phyloP scores from a whole-genome alignment of 2,329 filamentous ascomycete genomes.

The Talaromyces rugulosus region DNA sequence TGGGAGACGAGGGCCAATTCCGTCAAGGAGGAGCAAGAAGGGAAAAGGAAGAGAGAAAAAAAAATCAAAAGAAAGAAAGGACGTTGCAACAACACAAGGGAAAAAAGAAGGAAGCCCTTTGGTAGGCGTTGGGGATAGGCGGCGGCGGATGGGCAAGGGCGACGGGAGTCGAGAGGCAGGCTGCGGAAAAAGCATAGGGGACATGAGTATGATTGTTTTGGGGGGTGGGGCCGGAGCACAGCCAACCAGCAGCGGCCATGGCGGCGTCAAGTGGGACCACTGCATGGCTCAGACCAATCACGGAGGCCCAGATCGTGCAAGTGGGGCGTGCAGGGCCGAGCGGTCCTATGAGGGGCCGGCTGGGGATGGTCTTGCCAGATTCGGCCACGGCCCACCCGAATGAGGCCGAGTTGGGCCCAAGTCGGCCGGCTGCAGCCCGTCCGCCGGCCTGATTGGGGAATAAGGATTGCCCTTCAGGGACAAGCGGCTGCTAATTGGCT shows the following conservation, averaged over 20 bases:
- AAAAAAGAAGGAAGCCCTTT: slow-evolving; percentile 10
- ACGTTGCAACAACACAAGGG: slow-evolving; percentile 12
- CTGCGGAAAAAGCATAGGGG: too few species aligned
- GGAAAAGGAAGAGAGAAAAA: slow-evolving; percentile 12
- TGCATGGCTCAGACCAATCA: neutral
- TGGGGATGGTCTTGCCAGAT: neutral
- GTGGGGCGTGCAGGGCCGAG: neutral
- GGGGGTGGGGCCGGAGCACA: neutral
- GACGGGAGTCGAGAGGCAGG: slow-evolving; percentile 12
- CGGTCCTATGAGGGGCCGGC: neutral
- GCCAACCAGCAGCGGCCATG: neutral
- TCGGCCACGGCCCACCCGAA: neutral
- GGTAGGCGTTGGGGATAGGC: slow-evolving; percentile 1
- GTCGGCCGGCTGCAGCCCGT: neutral
- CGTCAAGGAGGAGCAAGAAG: slow-evolving; percentile 10
- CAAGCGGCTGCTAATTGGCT: neutral
- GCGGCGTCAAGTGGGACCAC: slow-evolving; percentile 1
- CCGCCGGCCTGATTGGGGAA: neutral
- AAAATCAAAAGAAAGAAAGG: slow-evolving; percentile 14
- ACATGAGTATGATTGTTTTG: neutral
- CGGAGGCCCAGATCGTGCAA: neutral
- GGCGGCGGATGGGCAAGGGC: slow-evolving; percentile 2
- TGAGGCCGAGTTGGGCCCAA: neutral
- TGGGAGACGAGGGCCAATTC: slow-evolving; percentile 7
- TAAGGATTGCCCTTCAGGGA: slow-evolving; percentile 7